These are phyloP conservation scores for Penicillium desertorum DNA, from an alignment of 495 filamentous ascomycete species.

Conservation along the genomic window DNA sequence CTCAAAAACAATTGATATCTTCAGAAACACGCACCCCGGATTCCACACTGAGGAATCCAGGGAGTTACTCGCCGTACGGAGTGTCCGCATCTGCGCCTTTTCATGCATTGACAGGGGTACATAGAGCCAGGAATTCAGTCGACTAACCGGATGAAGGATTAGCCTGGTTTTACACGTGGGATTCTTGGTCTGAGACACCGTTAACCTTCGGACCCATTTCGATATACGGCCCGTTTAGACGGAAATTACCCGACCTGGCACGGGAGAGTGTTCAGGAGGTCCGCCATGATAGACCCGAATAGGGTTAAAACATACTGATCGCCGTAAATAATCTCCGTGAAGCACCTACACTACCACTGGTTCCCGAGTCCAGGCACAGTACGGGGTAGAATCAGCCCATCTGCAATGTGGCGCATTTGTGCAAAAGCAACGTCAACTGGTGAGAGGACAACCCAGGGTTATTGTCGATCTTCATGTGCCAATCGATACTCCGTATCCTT, in stretches of 20 bases:
- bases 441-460: background rate
- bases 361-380: no score
- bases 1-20: background rate
- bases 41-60: background rate
- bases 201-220: background rate
- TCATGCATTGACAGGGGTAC: background rate
- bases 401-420: background rate
- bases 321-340: background rate
- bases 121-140: no score
- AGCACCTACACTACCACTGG: background rate
- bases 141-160: no score
- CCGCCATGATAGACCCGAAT: background rate
- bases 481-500: background rate
- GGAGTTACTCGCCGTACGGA: background rate
- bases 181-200: no score
- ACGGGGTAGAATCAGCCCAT: background rate
- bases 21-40: background rate
- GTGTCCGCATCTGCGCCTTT: background rate
- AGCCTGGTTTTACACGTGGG: no score
- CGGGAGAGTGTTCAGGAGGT: background rate
- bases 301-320: background rate
- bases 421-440: background rate
- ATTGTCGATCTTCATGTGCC: background rate
- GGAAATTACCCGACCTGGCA: background rate
- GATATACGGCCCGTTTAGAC: background rate